phyloP scores from a whole-genome alignment of 2,329 filamentous ascomycete species.

The Diaporthe capsici region DNA sequence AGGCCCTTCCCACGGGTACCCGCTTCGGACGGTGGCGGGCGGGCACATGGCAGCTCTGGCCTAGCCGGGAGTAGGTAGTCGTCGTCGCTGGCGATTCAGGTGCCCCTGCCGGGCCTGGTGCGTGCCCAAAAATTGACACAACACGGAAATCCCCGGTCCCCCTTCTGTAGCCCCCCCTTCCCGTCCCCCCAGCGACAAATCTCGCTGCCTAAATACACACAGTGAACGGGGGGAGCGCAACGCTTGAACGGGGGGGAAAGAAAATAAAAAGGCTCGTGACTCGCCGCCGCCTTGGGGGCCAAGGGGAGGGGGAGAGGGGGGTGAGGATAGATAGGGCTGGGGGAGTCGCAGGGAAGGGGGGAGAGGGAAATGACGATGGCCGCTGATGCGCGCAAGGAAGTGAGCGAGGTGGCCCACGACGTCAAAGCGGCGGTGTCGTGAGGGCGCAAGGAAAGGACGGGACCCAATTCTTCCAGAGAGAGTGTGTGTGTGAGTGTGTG shows the following conservation, averaged over 20 bases:
- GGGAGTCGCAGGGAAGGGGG: background rate
- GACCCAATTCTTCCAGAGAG: background rate
- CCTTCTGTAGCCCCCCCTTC: background rate
- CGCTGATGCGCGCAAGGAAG: conserved; percentile 29
- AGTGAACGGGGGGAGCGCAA: background rate
- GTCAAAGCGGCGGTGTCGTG: conserved; percentile 31
- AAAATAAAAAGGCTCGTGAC: conserved; percentile 19
- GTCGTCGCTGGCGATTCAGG: conserved; percentile 15
- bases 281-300: background rate
- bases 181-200: background rate
- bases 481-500: no score
- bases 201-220: conserved; percentile 13
- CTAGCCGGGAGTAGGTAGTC: background rate
- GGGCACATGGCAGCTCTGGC: conserved; percentile 4
- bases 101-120: background rate
- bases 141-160: conserved; percentile 19
- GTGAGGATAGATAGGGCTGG: conserved; percentile 23
- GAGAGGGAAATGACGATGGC: conserved; percentile 28
- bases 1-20: conserved; percentile 3
- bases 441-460: conserved; percentile 14
- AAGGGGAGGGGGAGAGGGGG: background rate
- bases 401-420: conserved; percentile 22
- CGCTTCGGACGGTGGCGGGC: conserved; percentile 1
- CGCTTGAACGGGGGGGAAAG: background rate
- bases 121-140: background rate